These are phyloP conservation scores for Dianthus caryophyllus DNA, from an alignment of 148 eudicot genomes.

Conservation along the genomic window DNA sequence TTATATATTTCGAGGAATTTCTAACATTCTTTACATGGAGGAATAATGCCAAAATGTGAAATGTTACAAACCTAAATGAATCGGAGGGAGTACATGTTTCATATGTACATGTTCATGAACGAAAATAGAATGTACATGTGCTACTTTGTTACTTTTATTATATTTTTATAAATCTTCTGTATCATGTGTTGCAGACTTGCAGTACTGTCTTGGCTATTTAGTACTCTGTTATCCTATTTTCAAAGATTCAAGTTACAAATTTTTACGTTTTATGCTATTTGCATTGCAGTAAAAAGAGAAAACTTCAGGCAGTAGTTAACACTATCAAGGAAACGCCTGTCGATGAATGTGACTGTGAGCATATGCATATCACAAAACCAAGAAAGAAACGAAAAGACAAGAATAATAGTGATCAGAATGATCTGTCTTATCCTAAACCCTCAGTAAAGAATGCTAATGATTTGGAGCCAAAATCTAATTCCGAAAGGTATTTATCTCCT, in stretches of 20 bases:
- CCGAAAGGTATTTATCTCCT: constrained; percentile 32
- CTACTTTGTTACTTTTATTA: not conserved
- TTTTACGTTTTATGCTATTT: not conserved
- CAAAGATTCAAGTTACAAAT: not conserved
- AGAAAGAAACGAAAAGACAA: constrained; percentile 37
- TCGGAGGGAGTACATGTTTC: too few relatives aligned
- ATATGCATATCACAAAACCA: constrained; percentile 9
- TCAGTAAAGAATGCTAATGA: constrained; percentile 18
- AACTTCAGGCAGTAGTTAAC: constrained; percentile 22
- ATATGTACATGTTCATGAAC: too few relatives aligned
- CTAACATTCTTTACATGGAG: too few relatives aligned
- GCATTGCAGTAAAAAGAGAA: constrained; percentile 55
- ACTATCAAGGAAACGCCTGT: constrained; percentile 29
- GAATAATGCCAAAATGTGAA: too few relatives aligned
- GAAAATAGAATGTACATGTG: not conserved
- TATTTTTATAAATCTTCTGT: not conserved
- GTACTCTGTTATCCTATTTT: not conserved
- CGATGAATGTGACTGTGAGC: constrained; percentile 18
- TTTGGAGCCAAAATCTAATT: constrained; percentile 20
- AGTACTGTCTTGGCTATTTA: not conserved
- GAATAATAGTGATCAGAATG: constrained; percentile 20
- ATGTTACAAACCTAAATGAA: too few relatives aligned
- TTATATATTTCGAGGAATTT: too few relatives aligned
- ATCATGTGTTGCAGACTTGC: not conserved
- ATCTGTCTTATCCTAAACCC: constrained; percentile 22